Conservation (phyloP, 805 yeast genomes). For the Nadsonia fulvescens region DNA sequence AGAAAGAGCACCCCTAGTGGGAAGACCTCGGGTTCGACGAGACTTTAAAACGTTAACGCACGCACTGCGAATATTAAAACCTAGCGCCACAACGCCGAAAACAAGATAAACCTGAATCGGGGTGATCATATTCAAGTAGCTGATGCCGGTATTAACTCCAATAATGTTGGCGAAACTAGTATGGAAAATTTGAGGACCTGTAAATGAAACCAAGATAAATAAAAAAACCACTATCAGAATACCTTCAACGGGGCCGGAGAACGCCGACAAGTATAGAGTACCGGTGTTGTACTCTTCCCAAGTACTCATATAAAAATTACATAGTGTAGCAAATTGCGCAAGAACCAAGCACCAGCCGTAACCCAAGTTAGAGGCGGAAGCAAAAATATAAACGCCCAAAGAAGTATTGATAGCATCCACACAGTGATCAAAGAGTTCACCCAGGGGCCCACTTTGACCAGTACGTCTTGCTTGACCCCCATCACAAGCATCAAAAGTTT, state of each 20-base stretch:
- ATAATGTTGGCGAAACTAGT: slow-evolving; percentile 21
- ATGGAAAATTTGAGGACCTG: slow-evolving; percentile 58
- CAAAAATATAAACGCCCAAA: slow-evolving; percentile 48
- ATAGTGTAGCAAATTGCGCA: slow-evolving; percentile 16
- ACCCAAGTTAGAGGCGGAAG: slow-evolving; percentile 52
- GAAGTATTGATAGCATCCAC: slow-evolving; percentile 56
- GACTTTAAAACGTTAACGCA: slow-evolving; percentile 37
- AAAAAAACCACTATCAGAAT: slow-evolving; percentile 42
- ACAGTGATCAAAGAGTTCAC: slow-evolving; percentile 87
- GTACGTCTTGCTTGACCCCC: slow-evolving; percentile 92
- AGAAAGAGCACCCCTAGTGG: slow-evolving; percentile 20
- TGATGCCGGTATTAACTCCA: slow-evolving; percentile 1
- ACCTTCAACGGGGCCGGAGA: slow-evolving; percentile 94
- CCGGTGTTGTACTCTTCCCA: slow-evolving; percentile 96
- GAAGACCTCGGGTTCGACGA: slow-evolving; percentile 9
- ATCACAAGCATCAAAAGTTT: slow-evolving; percentile 91
- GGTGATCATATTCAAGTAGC: neutral
- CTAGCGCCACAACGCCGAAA: slow-evolving; percentile 37
- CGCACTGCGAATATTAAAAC: slow-evolving; percentile 54
- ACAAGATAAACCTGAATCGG: slow-evolving; percentile 27
- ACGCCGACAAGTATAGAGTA: slow-evolving; percentile 51
- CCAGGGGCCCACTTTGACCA: slow-evolving; percentile 87
- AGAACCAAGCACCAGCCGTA: slow-evolving; percentile 34
- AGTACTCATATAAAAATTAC: slow-evolving; percentile 71
- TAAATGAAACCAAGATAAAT: slow-evolving; percentile 43